Evolutionary conservation across 2,329 filamentous ascomycete species (phyloP).

Genomic region (Cladosporium austrohemisphaericum): DNA sequence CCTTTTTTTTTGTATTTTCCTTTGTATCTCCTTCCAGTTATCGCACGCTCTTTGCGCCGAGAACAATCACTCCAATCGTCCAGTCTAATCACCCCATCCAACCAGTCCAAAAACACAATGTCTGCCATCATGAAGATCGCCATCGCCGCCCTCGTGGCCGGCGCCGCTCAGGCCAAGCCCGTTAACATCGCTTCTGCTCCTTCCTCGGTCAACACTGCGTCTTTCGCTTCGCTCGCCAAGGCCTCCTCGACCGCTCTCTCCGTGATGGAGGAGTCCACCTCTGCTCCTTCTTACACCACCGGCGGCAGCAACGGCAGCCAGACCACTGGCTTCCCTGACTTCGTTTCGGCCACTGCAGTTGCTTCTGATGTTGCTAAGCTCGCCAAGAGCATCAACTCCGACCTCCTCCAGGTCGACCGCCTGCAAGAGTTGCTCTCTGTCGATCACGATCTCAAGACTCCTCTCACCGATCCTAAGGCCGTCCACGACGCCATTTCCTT

Average conservation of each 20-base stretch:
- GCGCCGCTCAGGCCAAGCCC: slow-evolving; percentile 33
- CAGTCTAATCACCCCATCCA: background rate
- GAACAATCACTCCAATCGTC: background rate
- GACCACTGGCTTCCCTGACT: slow-evolving; percentile 10
- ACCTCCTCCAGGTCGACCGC: slow-evolving; percentile 36
- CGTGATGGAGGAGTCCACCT: background rate
- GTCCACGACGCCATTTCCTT: slow-evolving; percentile 56
- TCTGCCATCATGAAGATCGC: slow-evolving; percentile 32
- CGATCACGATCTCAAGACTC: slow-evolving; percentile 28
- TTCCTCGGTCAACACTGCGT: slow-evolving; percentile 49
- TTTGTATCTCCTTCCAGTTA: slow-evolving; percentile 19
- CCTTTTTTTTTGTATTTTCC: slow-evolving; percentile 22
- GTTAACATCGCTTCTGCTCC: background rate
- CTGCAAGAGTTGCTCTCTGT: slow-evolving; percentile 36
- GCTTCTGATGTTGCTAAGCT: slow-evolving; percentile 12
- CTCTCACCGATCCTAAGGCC: slow-evolving; percentile 30
- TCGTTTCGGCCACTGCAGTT: slow-evolving; percentile 18
- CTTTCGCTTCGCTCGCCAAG: slow-evolving; percentile 49
- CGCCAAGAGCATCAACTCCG: slow-evolving; percentile 28
- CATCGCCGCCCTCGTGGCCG: slow-evolving; percentile 32
- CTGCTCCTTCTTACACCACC: slow-evolving; percentile 13
- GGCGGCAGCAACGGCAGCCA: slow-evolving; percentile 14
- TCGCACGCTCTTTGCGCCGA: slow-evolving; percentile 21
- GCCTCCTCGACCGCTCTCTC: background rate
- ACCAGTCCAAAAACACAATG: slow-evolving; percentile 26